These are phyloP conservation scores for Cercospora sp. DNA, from an alignment of 2,329 filamentous ascomycete species.

Conservation along the genomic window DNA sequence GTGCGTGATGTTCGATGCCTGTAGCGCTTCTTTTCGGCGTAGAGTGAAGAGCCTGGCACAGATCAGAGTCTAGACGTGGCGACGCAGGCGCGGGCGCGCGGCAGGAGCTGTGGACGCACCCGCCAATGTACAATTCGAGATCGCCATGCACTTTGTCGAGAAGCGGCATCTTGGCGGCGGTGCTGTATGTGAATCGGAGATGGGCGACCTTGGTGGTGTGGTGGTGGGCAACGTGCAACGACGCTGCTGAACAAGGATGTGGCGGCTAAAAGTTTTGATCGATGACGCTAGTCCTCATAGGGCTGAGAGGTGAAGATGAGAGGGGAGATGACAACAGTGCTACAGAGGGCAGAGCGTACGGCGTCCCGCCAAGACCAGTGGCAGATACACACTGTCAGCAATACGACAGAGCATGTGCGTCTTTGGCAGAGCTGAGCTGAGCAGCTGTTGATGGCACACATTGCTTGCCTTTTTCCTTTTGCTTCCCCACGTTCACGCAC, in stretches of 20 bases:
- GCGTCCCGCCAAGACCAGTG: background rate
- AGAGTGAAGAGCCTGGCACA: slow-evolving; percentile 71
- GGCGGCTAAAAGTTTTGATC: background rate
- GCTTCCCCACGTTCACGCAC: background rate
- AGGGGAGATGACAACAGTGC: background rate
- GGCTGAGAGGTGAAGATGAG: background rate
- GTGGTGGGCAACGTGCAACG: background rate
- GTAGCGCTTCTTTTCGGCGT: slow-evolving; percentile 68
- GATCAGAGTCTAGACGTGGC: slow-evolving; percentile 33
- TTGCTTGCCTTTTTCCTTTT: background rate
- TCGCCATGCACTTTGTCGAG: slow-evolving; percentile 69
- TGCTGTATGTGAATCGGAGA: slow-evolving; percentile 10
- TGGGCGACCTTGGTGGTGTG: background rate
- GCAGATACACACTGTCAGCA: background rate
- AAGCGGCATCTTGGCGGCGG: slow-evolving; percentile 51
- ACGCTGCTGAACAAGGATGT: background rate
- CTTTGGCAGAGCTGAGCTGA: background rate
- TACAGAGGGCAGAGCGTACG: background rate
- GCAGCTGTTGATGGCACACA: background rate
- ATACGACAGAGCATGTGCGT: background rate
- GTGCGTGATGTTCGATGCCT: slow-evolving; percentile 78
- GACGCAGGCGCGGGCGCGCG: slow-evolving; percentile 16
- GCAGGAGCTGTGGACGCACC: slow-evolving; percentile 55
- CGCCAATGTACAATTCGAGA: slow-evolving; percentile 74
- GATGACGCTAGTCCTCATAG: background rate